A percentile compares a stretch with the other conserved stretches of the same genome.
These are phyloP conservation scores for Cetraspora pellucida DNA, from an alignment of 192 early-diverging fungal genomes.

Conservation along the genomic window DNA sequence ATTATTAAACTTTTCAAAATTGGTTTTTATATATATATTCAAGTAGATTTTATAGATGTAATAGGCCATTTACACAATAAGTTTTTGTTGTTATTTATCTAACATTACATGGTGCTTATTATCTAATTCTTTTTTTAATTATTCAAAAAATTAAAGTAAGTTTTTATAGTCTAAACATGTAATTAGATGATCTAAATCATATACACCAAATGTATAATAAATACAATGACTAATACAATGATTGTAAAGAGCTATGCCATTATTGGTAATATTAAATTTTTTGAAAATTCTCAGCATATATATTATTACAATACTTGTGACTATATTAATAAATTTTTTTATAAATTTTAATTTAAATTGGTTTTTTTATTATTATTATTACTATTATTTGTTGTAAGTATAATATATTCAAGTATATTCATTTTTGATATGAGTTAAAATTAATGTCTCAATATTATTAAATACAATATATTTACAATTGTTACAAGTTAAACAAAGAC, in stretches of 20 bases:
- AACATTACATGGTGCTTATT: neutral
- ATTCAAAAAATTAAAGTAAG: neutral
- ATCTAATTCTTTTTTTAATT: neutral
- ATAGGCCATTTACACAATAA: neutral
- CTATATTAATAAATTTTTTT: neutral
- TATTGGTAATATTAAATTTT: neutral
- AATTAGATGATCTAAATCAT: neutral
- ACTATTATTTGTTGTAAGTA: neutral
- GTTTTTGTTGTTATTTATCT: neutral
- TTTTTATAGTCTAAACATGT: neutral
- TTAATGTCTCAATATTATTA: neutral
- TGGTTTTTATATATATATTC: neutral
- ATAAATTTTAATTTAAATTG: neutral
- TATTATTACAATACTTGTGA: neutral
- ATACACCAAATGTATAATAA: neutral
- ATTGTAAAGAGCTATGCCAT: neutral
- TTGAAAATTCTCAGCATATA: neutral
- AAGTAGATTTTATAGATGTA: neutral
- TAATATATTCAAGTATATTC: neutral
- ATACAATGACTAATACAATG: conserved; percentile 1
- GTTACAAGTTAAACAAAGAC: neutral
- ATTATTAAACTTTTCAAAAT: neutral
- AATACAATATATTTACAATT: conserved; percentile 2
- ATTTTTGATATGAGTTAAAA: neutral
- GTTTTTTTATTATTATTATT: neutral